These are phyloP conservation scores for Nicotiana tabacum DNA, from an alignment of 257 asterid genomes.

Conservation along the genomic window DNA sequence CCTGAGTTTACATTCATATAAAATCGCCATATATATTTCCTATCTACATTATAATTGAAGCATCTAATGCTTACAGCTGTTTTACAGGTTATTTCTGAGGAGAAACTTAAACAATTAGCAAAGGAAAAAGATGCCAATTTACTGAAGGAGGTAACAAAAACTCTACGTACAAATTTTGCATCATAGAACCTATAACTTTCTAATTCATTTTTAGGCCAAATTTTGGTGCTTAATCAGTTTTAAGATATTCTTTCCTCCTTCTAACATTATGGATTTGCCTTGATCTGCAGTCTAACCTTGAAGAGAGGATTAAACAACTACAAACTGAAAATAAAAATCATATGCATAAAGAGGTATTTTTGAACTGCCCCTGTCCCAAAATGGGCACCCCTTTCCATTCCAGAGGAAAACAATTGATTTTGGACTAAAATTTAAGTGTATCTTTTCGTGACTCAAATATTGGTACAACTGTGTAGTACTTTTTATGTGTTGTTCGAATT, in stretches of 20 bases:
- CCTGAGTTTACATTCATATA: neutral
- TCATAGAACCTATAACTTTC: neutral
- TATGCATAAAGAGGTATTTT: slow-evolving; percentile 41
- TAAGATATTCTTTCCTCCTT: neutral
- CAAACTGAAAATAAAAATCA: slow-evolving; percentile 34
- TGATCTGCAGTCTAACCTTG: slow-evolving; percentile 34
- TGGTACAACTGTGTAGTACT: neutral
- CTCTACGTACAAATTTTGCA: neutral
- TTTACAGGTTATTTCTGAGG: slow-evolving; percentile 45
- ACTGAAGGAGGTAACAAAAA: slow-evolving; percentile 44
- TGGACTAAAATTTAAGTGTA: neutral
- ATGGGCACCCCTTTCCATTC: neutral
- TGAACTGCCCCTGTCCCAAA: slow-evolving; percentile 12
- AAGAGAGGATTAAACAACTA: slow-evolving; percentile 37
- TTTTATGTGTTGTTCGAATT: neutral
- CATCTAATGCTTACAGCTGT: slow-evolving; percentile 14
- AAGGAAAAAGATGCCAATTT: slow-evolving; percentile 40
- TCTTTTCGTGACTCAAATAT: slow-evolving; percentile 1
- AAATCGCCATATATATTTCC: neutral
- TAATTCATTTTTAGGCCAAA: neutral
- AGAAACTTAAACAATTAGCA: slow-evolving; percentile 36
- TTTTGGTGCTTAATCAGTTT: neutral
- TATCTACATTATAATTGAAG: neutral
- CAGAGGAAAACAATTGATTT: neutral
- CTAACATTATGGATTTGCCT: neutral